Evolutionary conservation across 768 basidiomycete species (phyloP), one percentile per base, ranked within the genome.

Genomic region (Leucosporidium scottii): DNA sequence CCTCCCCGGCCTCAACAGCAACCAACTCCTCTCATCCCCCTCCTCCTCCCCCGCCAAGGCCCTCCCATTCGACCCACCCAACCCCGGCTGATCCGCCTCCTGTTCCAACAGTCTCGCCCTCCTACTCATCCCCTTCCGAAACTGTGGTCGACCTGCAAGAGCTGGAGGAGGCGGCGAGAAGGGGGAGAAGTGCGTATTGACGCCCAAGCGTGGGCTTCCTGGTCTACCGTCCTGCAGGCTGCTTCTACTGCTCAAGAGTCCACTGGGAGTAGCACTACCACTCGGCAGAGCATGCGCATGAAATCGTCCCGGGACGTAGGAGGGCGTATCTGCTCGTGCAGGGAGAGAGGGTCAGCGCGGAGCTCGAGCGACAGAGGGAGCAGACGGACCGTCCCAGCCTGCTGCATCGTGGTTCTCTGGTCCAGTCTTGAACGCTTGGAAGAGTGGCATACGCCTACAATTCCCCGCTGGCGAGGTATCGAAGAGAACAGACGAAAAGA

Each of bases 1-100:
- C 65, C 76, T 69, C 15, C 73, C 74, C 13, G 81, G 81, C 74
- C 79, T 51, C 36, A 72, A 49, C 21, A 70, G 49, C 27, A 73
- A 59, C 67, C 71, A 71, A 23, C 34, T 67, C 2, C 71, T 54
- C 28, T 73, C 71, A 20, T 65, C 59, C 20, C n/a, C 25, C 25
- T 53, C 61, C 25, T 59, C 64, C 13, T n/a, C 23, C 4, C 18
- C 30, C 34, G 15, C 30, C 8, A 36, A 18, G 25, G 31, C 30
- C 23, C 25, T 47, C 50, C 39, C 60, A 23, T 15, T 12, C 21
- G 31, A 15, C 30, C 36, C 47, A 1, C 18, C 39, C 10, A 44
- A 44, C 12, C n/a, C 27, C 8, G 27, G n/a, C 23, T 23, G n/a
- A 23, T 9, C 23, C 21, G 21, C 28, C 53, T 53, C 66, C n/a